Conservation (phyloP, 148 eudicot species). For the Drosera capensis region DNA sequence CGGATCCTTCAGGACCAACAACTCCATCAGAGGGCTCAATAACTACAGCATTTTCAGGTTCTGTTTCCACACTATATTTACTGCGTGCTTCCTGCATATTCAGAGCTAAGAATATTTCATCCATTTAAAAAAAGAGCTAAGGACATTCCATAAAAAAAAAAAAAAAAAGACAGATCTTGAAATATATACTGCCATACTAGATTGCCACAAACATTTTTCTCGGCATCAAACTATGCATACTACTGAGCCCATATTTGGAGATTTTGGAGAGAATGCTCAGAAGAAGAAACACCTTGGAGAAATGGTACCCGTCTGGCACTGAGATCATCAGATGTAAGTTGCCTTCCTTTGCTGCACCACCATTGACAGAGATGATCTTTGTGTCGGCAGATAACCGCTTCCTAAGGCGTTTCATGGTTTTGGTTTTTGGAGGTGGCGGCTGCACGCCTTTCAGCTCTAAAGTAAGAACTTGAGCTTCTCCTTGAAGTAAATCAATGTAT, state of each 20-base stretch:
- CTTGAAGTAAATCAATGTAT: constrained; percentile 47
- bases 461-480: constrained; percentile 40
- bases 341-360: constrained; percentile 59
- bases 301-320: constrained; percentile 87
- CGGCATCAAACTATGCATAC: background rate
- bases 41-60: constrained; percentile 56
- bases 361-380: constrained; percentile 38
- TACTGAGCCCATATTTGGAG: too few relatives aligned
- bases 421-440: constrained; percentile 54
- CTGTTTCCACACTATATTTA: constrained; percentile 56
- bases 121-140: too few relatives aligned
- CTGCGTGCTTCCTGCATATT: constrained; percentile 79
- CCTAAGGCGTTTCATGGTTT: constrained; percentile 68
- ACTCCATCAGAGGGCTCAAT: constrained; percentile 67
- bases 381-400: constrained; percentile 53
- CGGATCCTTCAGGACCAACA: constrained; percentile 72
- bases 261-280: too few relatives aligned
- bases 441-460: constrained; percentile 79
- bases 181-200: background rate
- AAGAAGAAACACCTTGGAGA: constrained; percentile 79
- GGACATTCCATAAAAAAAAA: background rate
- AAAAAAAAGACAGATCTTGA: background rate
- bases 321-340: constrained; percentile 45
- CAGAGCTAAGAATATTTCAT: background rate
- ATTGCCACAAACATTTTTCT: background rate